Conservation (phyloP, 306 rosid species). For the Cyclanthera cordifolia region DNA sequence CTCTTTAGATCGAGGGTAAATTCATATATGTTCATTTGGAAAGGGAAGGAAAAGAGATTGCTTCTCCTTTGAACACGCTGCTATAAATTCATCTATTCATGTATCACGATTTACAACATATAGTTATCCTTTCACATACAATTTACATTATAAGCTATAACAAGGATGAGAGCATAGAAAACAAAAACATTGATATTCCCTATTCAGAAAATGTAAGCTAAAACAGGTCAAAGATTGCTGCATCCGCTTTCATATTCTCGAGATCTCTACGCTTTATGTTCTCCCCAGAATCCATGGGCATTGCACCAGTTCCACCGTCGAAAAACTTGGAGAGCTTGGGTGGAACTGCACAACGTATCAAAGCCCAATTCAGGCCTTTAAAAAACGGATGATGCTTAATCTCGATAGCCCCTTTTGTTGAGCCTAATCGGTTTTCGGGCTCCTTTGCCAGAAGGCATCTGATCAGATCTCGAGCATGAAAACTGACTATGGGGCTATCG, state of each 20-base stretch:
- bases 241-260: conserved; percentile 42
- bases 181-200: no score
- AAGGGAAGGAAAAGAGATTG: conserved; percentile 12
- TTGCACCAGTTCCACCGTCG: conserved; percentile 36
- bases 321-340: conserved; percentile 71
- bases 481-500: conserved; percentile 65
- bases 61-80: conserved; percentile 12
- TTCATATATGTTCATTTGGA: no score
- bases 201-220: conserved; percentile 27
- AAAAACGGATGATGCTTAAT: conserved; percentile 92
- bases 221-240: conserved; percentile 69
- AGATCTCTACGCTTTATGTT: conserved; percentile 38
- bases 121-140: conserved; percentile 28
- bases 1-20: no score
- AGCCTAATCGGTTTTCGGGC: conserved; percentile 83
- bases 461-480: conserved; percentile 82
- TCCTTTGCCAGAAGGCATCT: conserved; percentile 72
- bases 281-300: conserved; percentile 32
- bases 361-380: conserved; percentile 94
- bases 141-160: conserved; percentile 40
- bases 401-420: conserved; percentile 86
- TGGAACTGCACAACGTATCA: conserved; percentile 78
- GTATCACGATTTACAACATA: conserved; percentile 44
- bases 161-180: neutral
- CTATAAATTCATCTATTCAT: conserved; percentile 40